phyloP scores from a whole-genome alignment of 1,284 basidiomycete species.

The Mycosarcoma mackinlayi region DNA sequence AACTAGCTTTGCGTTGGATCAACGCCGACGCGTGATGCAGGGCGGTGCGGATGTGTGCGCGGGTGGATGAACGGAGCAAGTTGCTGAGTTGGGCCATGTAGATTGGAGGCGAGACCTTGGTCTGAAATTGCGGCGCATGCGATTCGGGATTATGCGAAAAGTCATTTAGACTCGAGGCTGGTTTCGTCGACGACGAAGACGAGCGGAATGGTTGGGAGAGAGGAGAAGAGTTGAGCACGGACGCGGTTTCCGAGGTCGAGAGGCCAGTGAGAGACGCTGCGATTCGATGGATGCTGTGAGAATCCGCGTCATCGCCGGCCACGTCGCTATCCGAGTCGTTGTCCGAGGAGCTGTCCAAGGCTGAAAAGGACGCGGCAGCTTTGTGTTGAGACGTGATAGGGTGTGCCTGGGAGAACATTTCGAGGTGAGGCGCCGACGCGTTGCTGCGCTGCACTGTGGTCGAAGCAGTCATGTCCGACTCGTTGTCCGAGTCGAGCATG shows the following conservation, averaged over 20 bases:
- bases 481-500: slow-evolving; percentile 26
- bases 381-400: background rate
- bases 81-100: slow-evolving; percentile 68
- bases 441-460: background rate
- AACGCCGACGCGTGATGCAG: slow-evolving; percentile 49
- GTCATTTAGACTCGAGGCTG: slow-evolving; percentile 12
- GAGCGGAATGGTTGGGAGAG: background rate
- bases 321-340: slow-evolving; percentile 14
- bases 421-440: background rate
- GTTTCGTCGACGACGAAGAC: background rate
- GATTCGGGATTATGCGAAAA: slow-evolving; percentile 10
- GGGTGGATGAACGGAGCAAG: slow-evolving; percentile 58
- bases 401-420: slow-evolving; percentile 15
- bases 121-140: slow-evolving; percentile 38
- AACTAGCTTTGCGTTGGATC: slow-evolving; percentile 50
- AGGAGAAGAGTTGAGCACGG: background rate
- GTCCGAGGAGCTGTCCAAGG: slow-evolving; percentile 14
- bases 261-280: slow-evolving; percentile 32
- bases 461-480: background rate
- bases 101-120: slow-evolving; percentile 62
- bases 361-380: slow-evolving; percentile 15
- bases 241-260: slow-evolving; percentile 7
- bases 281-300: slow-evolving; percentile 23
- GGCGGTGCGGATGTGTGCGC: slow-evolving; percentile 29
- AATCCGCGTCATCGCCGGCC: background rate